Base-by-base conservation (phyloP, 1,284 basidiomycete genomes). In the Thecaphora thlaspeos region DNA sequence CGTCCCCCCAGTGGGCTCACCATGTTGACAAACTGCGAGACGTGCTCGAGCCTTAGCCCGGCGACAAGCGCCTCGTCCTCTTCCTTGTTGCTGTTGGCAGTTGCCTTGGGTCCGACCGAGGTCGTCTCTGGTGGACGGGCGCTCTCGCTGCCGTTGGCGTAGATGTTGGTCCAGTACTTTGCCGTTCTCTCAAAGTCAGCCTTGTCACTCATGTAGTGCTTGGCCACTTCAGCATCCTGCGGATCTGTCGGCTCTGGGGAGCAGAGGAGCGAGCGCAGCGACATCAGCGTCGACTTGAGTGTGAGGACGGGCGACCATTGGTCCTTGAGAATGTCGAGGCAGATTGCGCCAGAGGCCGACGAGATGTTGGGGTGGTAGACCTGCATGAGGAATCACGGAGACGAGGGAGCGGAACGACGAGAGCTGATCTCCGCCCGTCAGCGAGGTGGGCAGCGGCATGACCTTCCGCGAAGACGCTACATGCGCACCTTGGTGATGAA, bases 351-450 rank as follows among this genome's bases (percentile, higher is more conserved):
- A 14, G 89, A 92, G 39, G 89, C 89, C 23, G 91, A 95, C 22
- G 91, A 95, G 48, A 98, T 84, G 78, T 97, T 98, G 1, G 95
- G 94, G 80, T 97, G 94, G 78, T 97, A 98, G 41, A 97, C 90
- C 79, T 93, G 91, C 1, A 59, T 67, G 41, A 71, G 61, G 49
- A 70, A 68, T n/a, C n/a, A n/a, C n/a, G n/a, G n/a, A n/a, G n/a
- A n/a, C n/a, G n/a, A n/a, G n/a, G n/a, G n/a, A n/a, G n/a, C n/a
- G n/a, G n/a, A n/a, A n/a, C n/a, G n/a, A n/a, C n/a, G n/a, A n/a
- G n/a, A n/a, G n/a, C n/a, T n/a, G n/a, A n/a, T n/a, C n/a, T n/a
- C n/a, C n/a, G n/a, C n/a, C n/a, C n/a, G n/a, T n/a, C n/a, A n/a
- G n/a, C n/a, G n/a, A n/a, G n/a, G n/a, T n/a, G n/a, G n/a, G n/a